Evolutionary conservation across 805 yeast genomes (phyloP), one percentile per base, ranked within the genome.

Genomic region (Yamadazyma nakazawae): DNA sequence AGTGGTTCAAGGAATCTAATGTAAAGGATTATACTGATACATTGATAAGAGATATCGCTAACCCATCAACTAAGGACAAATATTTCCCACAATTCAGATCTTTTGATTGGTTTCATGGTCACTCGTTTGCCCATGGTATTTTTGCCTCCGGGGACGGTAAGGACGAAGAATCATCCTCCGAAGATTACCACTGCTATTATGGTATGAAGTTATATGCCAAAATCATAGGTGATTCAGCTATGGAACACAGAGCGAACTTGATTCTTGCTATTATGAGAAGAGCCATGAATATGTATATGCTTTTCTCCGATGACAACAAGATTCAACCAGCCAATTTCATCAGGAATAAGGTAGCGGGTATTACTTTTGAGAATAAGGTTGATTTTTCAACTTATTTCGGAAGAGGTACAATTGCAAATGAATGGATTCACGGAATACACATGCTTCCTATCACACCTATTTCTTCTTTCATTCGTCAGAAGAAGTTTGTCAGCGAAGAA

Each of bases 341-440:
- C 45, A 66, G 66, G 18, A 85, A 85, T 61, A 83, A 79, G 57
- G 90, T 84, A 7, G 79, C 88, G 10, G 94, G 92, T 30, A 85
- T 85, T 19, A 54, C 80, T 30, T 85, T 84, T 63, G 91, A 85
- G 54, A 84, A 85, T 62, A 85, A 85, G 57, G 60, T 82, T 38
- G 90, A 83, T 55, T 85, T 79, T 59, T 79, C 90, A 0, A 85
- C 92, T 0, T 85, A 82, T 61, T 85, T 85, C 59, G 91, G 91
- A 14, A 74, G 80, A 47, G 80, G 84, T n/a, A 61, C 79, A 5
- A 62, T 71, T 43, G 73, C 63, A 1, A 67, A 70, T 49, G 86
- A 85, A 57, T 85, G 81, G 70, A 81, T 85, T 41, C 91, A 85
- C 56, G 88, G 88, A 63, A 85, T 85, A 41, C 91, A 85, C 60